Base-by-base conservation (phyloP, 441 rosid species). In the Erysimum pusillum region DNA sequence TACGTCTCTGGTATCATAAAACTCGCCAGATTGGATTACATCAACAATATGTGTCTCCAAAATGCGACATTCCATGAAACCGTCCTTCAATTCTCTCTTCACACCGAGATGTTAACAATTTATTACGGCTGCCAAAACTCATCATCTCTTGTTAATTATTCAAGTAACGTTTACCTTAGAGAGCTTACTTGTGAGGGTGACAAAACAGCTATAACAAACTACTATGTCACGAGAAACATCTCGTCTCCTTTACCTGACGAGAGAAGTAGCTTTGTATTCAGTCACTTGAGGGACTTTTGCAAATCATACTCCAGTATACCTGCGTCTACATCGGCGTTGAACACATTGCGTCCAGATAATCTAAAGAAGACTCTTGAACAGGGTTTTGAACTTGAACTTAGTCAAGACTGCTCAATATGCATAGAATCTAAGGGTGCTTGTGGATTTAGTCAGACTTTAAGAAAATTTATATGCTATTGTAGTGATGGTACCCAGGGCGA, bases 381-480 rank as follows among this genome's bases (percentile, higher is more conserved):
- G 2, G 92, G 93, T 38, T 87, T 87, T 34, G 52, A 69, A 44
- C 22, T 87, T 70, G 5, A 11, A 18, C 70, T 81, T 82, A 1
- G 4, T 25, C 71, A 41, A 32, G 51, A 59, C 1, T 85, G 90
- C 56, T 15, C 3, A 0, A 0, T 0, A 9, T 91, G 91, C 54
- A 0, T 8, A 4, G 0, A 6, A 0, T 73, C 82, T 2, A 74
- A 52, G 0, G 94, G 90, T 9, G 49, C 6, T 31, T 87, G 91
- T 58, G 97, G 94, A 34, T 71, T 35, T n/a, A 60, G 76, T 45
- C 12, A n/a, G 25, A 39, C 6, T 7, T 59, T 81, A 2, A 3
- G 36, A 36, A 13, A 2, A 17, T 87, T 86, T 45, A 4, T 41
- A 32, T 90, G 96, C 54, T 83, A 78, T 38, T 85, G 88, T 71